phyloP scores from a whole-genome alignment of 495 filamentous ascomycete species.

The Penicillium ochrochloron region DNA sequence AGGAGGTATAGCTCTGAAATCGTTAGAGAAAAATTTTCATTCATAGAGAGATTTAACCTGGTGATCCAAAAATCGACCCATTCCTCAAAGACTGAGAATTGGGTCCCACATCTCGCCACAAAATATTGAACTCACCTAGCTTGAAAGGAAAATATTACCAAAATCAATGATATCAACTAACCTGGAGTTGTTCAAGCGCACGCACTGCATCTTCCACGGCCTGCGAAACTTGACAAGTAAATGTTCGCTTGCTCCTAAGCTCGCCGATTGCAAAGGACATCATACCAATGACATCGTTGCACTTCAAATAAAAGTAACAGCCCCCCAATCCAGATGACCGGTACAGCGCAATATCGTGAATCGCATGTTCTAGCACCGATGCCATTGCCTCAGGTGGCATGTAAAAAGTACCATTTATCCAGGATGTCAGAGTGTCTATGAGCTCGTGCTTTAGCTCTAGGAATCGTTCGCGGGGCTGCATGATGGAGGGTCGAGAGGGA shows the following conservation, averaged over 20 bases:
- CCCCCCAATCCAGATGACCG: background rate
- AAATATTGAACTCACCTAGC: background rate
- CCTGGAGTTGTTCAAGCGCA: background rate
- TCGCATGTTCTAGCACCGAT: background rate
- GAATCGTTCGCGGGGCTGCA: slow-evolving; percentile 5
- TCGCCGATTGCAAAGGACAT: background rate
- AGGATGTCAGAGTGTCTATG: background rate
- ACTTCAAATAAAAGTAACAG: background rate
- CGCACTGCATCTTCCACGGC: background rate
- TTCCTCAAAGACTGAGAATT: no score
- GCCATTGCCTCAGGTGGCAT: slow-evolving; percentile 6
- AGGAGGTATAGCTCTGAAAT: no score
- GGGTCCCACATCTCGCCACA: no score
- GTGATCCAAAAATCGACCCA: background rate
- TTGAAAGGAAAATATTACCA: background rate
- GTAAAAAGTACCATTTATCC: background rate
- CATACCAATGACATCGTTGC: background rate
- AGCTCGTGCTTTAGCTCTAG: background rate
- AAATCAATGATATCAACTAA: background rate
- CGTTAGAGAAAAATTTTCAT: no score
- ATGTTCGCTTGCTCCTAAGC: background rate
- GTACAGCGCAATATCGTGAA: background rate
- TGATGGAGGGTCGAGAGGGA: background rate
- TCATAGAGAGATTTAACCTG: no score
- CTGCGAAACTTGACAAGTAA: background rate